Base-by-base conservation (phyloP, 1,284 basidiomycete species). In the Termitomyces sp. region DNA sequence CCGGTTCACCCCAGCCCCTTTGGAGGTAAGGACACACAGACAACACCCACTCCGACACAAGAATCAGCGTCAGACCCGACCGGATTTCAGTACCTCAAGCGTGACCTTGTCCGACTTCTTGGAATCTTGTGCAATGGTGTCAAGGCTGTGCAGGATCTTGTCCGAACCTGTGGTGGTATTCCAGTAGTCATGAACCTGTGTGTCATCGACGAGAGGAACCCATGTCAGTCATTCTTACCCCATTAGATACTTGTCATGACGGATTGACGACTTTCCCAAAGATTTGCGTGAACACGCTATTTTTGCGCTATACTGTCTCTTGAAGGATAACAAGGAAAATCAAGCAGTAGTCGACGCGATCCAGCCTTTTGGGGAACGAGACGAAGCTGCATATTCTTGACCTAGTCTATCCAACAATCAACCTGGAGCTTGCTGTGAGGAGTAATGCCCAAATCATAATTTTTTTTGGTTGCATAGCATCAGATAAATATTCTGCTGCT, bases 221-320 rank as follows among this genome's bases (percentile, higher is more conserved):
- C 92, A 40, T 94, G 93, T 95, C 67, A 58, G 73, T 67, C 46
- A 49, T 24, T 24, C 10, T 49, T 57, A 24, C 41, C 31, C 31
- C 33, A 53, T 53, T 53, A 38, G 24, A 28, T 53, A 39, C n/a
- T 49, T 42, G 45, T 42, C 34, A 38, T 28, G 43, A n/a, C 30
- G 45, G 54, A 54, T 41, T 60, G 41, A 57, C 50, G 19, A 54
- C 51, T 51, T 33, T 50, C 17, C 55, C 36, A 57, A 64, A 94
- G 93, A 92, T 71, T 73, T 97, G 45, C 84, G 92, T 38, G 94
- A 96, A 69, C 90, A 96, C 68, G 92, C 93, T 1, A 81, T 96
- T 42, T 86, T 96, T 61, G 79, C 91, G 10, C 74, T 96, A 19
- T 82, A 83, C 44, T 92, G 90, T 69, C 68, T 95, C 24, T 78